Percentiles rank a stretch among this genome's conserved stretches.
These are phyloP conservation scores for Penicillium sp. DNA, from an alignment of 2,329 filamentous ascomycete species.

Conservation along the genomic window DNA sequence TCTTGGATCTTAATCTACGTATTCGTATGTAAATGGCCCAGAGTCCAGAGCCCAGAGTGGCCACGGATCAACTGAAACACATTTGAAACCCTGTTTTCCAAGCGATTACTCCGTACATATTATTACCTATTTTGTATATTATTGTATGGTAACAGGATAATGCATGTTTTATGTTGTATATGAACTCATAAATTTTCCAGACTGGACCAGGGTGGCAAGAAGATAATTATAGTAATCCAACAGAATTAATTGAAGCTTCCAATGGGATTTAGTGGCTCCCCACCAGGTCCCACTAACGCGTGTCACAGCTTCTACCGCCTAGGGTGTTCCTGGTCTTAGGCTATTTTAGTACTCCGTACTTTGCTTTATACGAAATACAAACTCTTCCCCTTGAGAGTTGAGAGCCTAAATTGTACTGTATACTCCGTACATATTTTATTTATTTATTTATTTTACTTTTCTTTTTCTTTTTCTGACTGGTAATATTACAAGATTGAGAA, in stretches of 20 bases:
- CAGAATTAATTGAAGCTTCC: conserved; percentile 7
- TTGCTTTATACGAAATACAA: too few relatives aligned
- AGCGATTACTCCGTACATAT: too few relatives aligned
- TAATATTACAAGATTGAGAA: neutral
- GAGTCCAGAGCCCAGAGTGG: neutral
- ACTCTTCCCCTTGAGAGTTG: too few relatives aligned
- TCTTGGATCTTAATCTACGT: conserved; percentile 3
- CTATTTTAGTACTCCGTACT: neutral
- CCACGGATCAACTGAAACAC: conserved; percentile 16
- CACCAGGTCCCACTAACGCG: conserved; percentile 35
- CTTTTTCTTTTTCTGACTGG: too few relatives aligned
- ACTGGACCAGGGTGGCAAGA: conserved; percentile 10
- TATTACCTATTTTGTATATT: too few relatives aligned
- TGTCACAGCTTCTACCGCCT: conserved; percentile 27
- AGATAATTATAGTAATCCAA: conserved; percentile 20
- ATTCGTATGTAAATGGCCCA: neutral
- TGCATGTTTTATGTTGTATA: too few relatives aligned
- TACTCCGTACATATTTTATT: too few relatives aligned
- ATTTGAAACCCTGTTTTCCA: conserved; percentile 6
- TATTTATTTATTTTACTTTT: too few relatives aligned
- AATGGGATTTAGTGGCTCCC: conserved; percentile 19
- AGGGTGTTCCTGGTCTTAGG: neutral
- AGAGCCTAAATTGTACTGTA: too few relatives aligned
- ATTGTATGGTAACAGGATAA: too few relatives aligned
- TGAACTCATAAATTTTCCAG: neutral